Conservation (phyloP, 805 yeast genomes). For the Wickerhamomyces silvicola region DNA sequence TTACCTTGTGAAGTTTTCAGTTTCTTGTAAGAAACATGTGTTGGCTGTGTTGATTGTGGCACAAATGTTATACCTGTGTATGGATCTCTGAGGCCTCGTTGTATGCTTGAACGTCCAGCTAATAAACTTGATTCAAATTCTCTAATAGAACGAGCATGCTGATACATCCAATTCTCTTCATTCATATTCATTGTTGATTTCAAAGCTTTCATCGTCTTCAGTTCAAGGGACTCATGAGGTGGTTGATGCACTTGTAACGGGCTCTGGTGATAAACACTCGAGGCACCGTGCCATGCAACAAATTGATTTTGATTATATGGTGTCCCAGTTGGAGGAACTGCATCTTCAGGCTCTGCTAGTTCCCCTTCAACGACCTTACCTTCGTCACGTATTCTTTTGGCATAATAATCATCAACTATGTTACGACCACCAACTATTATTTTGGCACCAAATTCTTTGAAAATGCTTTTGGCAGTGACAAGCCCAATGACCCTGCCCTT, state of each 20-base stretch:
- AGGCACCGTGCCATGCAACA: slow-evolving; percentile 48
- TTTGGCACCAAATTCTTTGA: slow-evolving; percentile 86
- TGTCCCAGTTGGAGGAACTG: slow-evolving; percentile 34
- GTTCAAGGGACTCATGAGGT: slow-evolving; percentile 15
- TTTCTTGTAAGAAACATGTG: slow-evolving; percentile 18
- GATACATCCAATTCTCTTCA: slow-evolving; percentile 79
- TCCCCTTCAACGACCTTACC: slow-evolving; percentile 69
- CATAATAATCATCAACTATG: slow-evolving; percentile 86
- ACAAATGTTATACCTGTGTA: slow-evolving; percentile 79
- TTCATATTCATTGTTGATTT: slow-evolving; percentile 26
- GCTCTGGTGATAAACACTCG: slow-evolving; percentile 31
- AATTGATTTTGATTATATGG: slow-evolving; percentile 43
- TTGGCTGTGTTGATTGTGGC: slow-evolving; percentile 74
- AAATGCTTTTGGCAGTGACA: slow-evolving; percentile 86
- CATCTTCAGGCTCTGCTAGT: slow-evolving; percentile 60
- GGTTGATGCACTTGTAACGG: slow-evolving; percentile 3
- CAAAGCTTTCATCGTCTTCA: slow-evolving; percentile 18
- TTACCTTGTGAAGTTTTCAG: slow-evolving; percentile 23
- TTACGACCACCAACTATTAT: slow-evolving; percentile 74
- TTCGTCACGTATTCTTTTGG: slow-evolving; percentile 38
- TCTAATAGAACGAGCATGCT: slow-evolving; percentile 73
- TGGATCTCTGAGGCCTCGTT: slow-evolving; percentile 65
- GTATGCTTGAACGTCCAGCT: slow-evolving; percentile 47
- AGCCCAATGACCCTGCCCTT: slow-evolving; percentile 85
- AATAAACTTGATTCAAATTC: slow-evolving; percentile 60